Percentiles rank a stretch among this genome's conserved stretches.
Conservation (phyloP, 345 rosid genomes). For the Sonneratia alba region DNA sequence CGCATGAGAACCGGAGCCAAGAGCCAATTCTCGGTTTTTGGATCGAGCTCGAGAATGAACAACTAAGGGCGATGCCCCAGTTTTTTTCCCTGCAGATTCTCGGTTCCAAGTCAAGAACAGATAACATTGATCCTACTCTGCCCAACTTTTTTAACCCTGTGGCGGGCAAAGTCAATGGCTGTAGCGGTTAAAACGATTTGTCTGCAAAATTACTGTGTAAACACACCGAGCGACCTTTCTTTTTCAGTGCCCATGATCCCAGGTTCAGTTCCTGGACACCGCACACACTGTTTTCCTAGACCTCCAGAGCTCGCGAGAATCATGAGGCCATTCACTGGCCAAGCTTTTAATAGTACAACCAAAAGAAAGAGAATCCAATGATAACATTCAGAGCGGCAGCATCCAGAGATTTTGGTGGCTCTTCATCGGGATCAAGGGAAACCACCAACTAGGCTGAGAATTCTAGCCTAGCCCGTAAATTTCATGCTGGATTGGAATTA, state of each 20-base stretch:
- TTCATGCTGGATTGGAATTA: not conserved
- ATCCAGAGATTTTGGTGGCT: not conserved
- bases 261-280: constrained; percentile 12
- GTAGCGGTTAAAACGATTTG: too few relatives aligned
- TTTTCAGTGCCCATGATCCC: not conserved
- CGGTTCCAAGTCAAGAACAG: too few relatives aligned
- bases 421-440: not conserved
- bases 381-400: not conserved
- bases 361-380: constrained; percentile 1
- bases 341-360: not conserved
- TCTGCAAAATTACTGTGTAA: not conserved
- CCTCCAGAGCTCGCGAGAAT: not conserved
- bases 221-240: not conserved
- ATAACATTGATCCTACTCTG: too few relatives aligned
- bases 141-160: too few relatives aligned
- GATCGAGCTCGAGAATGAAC: too few relatives aligned
- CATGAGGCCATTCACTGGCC: constrained; percentile 4
- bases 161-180: too few relatives aligned
- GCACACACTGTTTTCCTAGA: constrained; percentile 8
- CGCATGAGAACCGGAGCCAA: too few relatives aligned
- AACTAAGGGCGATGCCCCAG: too few relatives aligned
- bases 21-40: too few relatives aligned
- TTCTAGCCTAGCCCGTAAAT: not conserved
- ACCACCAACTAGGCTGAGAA: not conserved
- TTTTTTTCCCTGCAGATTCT: too few relatives aligned